These are phyloP conservation scores for Tulasnella sp. DNA, from an alignment of 768 basidiomycete species.

Conservation along the genomic window DNA sequence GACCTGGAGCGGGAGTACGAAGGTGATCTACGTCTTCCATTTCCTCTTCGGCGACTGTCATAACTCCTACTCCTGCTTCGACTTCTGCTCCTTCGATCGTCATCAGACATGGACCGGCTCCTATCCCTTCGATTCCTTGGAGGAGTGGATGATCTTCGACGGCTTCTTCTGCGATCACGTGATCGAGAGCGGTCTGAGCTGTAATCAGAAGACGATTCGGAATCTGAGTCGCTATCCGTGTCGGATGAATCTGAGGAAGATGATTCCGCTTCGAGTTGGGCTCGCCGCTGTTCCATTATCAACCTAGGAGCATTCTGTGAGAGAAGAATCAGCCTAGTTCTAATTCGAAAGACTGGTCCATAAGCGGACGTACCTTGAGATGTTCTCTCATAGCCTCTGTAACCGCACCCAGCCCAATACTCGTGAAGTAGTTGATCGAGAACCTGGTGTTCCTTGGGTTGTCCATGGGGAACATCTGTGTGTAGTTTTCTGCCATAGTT, in stretches of 20 bases:
- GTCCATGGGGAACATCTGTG: conserved; percentile 88
- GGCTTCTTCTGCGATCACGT: conserved; percentile 15
- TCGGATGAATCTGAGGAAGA: conserved; percentile 29
- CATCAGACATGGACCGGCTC: conserved; percentile 13
- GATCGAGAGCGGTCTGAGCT: conserved; percentile 20
- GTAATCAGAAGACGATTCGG: conserved; percentile 30
- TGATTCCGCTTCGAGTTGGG: conserved; percentile 60
- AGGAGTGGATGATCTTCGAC: conserved; percentile 17
- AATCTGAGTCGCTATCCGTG: conserved; percentile 21
- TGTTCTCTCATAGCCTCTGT: conserved; percentile 98
- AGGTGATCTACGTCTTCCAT: conserved; percentile 22
- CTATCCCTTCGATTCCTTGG: conserved; percentile 16
- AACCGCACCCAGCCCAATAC: conserved; percentile 74
- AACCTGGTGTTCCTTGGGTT: conserved; percentile 94
- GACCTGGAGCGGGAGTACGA: conserved; percentile 18
- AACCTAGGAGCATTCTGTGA: conserved; percentile 79
- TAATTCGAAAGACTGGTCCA: not conserved
- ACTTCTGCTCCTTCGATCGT: conserved; percentile 1
- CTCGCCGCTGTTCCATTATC: conserved; percentile 88
- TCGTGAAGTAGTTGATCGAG: conserved; percentile 96
- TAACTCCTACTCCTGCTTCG: conserved; percentile 12
- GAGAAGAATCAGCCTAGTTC: conserved; percentile 7
- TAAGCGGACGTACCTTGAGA: conserved; percentile 49
- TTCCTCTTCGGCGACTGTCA: not conserved
- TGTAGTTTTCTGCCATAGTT: conserved; percentile 57